phyloP scores from a whole-genome alignment of 2,329 filamentous ascomycete species.

The Trichoderma oligosporum region DNA sequence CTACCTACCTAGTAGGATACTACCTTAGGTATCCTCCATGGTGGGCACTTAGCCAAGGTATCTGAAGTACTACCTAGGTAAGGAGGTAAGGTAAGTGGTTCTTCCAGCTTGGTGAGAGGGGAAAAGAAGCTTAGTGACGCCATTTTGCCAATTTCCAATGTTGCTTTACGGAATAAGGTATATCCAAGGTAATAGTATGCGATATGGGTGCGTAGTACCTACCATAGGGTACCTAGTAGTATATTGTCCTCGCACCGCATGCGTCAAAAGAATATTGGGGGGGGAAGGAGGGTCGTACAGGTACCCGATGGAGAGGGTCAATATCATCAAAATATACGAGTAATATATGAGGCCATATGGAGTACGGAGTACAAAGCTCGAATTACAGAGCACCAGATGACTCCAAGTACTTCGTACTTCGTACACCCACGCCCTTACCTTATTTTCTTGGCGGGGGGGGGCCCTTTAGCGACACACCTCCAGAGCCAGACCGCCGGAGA shows the following conservation, averaged over 20 bases:
- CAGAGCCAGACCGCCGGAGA: conserved; percentile 19
- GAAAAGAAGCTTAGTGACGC: conserved; percentile 1
- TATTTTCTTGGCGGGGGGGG: not conserved
- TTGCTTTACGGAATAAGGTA: not conserved
- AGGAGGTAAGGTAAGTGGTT: not conserved
- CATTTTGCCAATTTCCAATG: not conserved
- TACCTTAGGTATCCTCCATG: no score
- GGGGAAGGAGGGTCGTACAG: conserved; percentile 3
- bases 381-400: no score
- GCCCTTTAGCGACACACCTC: conserved; percentile 5
- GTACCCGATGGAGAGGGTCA: not conserved
- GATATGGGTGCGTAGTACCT: conserved; percentile 9
- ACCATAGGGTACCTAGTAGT: no score
- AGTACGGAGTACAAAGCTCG: not conserved
- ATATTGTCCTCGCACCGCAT: conserved; percentile 2
- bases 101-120: not conserved
- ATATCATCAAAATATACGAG: not conserved
- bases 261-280: conserved; percentile 7
- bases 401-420: no score
- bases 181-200: no score
- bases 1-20: no score
- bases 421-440: conserved; percentile 1
- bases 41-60: no score
- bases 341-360: not conserved
- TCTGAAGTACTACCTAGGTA: no score